Percentiles rank a stretch among this genome's conserved stretches.
phyloP scores from a whole-genome alignment of 1,139 yeast genomes.

The Suhomyces bolitotheri region DNA sequence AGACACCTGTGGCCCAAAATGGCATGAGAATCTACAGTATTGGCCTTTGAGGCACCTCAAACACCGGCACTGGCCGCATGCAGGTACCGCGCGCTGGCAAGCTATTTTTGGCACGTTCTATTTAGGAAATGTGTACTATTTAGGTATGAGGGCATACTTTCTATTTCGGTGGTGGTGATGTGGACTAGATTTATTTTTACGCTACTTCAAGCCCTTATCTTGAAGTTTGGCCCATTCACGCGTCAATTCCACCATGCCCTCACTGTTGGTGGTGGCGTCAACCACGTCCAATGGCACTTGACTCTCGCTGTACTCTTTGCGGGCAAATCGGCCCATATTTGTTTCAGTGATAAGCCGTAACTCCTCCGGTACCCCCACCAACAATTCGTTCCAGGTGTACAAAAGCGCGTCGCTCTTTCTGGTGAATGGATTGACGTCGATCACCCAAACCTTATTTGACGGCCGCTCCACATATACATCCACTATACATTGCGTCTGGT shows the following conservation, averaged over 20 bases:
- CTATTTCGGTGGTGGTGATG: too few relatives aligned
- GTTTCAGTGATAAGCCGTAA: conserved; percentile 70
- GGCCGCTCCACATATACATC: conserved; percentile 86
- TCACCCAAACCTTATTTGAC: conserved; percentile 58
- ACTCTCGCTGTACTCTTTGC: conserved; percentile 83
- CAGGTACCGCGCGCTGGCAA: too few relatives aligned
- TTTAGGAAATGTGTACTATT: too few relatives aligned
- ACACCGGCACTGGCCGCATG: too few relatives aligned
- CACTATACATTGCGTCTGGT: conserved; percentile 52
- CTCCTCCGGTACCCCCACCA: conserved; percentile 30
- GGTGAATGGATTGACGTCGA: conserved; percentile 86
- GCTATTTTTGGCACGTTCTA: too few relatives aligned
- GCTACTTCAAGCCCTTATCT: too few relatives aligned
- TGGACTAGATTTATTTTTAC: too few relatives aligned
- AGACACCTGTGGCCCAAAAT: too few relatives aligned
- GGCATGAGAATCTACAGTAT: too few relatives aligned
- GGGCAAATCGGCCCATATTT: conserved; percentile 70
- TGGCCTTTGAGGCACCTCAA: too few relatives aligned
- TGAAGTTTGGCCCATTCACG: conserved; percentile 47
- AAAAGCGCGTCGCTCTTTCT: conserved; percentile 73
- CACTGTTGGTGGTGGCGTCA: conserved; percentile 72
- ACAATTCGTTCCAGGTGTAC: conserved; percentile 82
- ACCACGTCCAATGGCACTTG: conserved; percentile 90
- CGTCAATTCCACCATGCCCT: conserved; percentile 64
- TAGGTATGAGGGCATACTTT: too few relatives aligned